Conservation (phyloP, 345 rosid species). For the Melaleuca alternifolia region DNA sequence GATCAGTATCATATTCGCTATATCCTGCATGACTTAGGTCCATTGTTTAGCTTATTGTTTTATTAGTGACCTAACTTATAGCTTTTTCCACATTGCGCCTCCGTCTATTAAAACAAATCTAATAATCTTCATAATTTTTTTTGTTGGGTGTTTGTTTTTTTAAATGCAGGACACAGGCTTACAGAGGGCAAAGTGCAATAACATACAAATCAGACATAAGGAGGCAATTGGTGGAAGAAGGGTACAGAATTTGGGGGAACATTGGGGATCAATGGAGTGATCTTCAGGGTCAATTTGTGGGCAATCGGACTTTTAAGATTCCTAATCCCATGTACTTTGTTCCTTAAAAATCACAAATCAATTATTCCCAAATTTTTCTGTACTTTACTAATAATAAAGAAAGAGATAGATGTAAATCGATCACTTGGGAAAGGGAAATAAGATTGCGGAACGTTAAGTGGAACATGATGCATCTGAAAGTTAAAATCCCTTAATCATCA, state of each 20-base stretch:
- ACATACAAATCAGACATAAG: constrained; percentile 50
- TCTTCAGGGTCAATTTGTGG: constrained; percentile 51
- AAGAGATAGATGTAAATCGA: too few species aligned
- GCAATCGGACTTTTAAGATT: constrained; percentile 71
- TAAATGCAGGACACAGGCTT: constrained; percentile 26
- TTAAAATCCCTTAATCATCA: neutral
- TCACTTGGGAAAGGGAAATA: neutral
- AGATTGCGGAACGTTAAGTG: neutral
- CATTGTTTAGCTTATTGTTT: neutral
- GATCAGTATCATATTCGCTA: neutral
- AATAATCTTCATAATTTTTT: too few species aligned
- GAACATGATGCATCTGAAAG: neutral
- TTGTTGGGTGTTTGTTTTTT: neutral
- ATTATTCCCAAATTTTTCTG: neutral
- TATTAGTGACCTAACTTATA: too few species aligned
- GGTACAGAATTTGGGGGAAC: constrained; percentile 77
- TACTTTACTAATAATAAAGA: neutral
- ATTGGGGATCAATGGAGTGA: constrained; percentile 93
- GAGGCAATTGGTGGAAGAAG: constrained; percentile 43
- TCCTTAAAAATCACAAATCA: constrained; percentile 16
- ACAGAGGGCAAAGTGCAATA: constrained; percentile 42
- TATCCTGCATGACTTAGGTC: neutral
- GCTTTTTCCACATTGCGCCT: too few species aligned
- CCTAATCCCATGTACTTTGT: constrained; percentile 91
- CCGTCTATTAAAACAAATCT: too few species aligned